phyloP scores from a whole-genome alignment of 2,329 filamentous ascomycete species.

The Apiospora sp. region DNA sequence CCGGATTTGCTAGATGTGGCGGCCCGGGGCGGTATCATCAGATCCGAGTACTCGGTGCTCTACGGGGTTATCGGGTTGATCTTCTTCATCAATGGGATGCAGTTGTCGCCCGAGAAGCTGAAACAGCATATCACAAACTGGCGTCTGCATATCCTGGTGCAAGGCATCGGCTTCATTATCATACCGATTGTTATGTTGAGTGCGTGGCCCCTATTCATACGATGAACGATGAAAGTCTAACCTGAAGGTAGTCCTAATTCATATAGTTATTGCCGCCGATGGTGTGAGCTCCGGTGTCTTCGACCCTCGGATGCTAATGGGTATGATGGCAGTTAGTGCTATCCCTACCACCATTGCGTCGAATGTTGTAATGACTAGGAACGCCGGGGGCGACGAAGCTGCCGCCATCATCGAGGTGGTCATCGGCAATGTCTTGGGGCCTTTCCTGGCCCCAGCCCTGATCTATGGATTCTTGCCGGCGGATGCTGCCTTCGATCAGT shows the following conservation, averaged over 20 bases:
- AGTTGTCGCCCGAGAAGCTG: conserved; percentile 69
- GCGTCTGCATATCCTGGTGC: conserved; percentile 72
- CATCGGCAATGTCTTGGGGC: conserved; percentile 73
- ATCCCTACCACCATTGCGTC: conserved; percentile 77
- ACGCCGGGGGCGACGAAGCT: conserved; percentile 72
- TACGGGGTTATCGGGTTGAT: conserved; percentile 75
- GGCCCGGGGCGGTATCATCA: conserved; percentile 56
- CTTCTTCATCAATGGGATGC: conserved; percentile 75
- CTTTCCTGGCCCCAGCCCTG: conserved; percentile 71
- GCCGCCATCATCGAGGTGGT: conserved; percentile 73
- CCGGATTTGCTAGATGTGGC: conserved; percentile 51
- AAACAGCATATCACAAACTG: conserved; percentile 69
- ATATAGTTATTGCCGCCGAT: conserved; percentile 56
- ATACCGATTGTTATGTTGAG: conserved; percentile 70
- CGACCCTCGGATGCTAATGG: conserved; percentile 70
- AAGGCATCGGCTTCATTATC: conserved; percentile 71
- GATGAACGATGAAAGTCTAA: background rate
- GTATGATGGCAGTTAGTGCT: conserved; percentile 72
- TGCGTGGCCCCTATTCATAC: conserved; percentile 36
- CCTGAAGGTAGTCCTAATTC: conserved; percentile 49
- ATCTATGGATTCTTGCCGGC: conserved; percentile 67
- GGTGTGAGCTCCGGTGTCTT: conserved; percentile 62
- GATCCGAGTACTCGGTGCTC: conserved; percentile 66
- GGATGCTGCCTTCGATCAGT: conserved; percentile 60
- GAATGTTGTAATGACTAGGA: conserved; percentile 77